These are phyloP conservation scores for Cercospora beticola DNA, from an alignment of 2,329 filamentous ascomycete species.

Conservation along the genomic window DNA sequence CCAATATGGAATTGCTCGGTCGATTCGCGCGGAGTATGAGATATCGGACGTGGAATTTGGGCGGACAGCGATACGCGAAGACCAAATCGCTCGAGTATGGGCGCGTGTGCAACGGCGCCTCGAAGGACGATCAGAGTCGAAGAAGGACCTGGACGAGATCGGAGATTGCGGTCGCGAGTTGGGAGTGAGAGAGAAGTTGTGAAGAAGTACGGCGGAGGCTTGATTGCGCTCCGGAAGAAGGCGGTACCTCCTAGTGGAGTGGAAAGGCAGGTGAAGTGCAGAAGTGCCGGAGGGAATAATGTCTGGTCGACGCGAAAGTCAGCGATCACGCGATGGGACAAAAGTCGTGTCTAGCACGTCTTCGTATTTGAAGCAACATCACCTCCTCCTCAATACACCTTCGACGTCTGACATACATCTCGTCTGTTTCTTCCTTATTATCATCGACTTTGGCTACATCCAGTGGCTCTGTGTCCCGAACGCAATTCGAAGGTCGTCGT, in stretches of 20 bases:
- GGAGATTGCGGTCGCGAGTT: neutral
- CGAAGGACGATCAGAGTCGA: neutral
- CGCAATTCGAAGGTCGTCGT: neutral
- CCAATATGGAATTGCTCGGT: neutral
- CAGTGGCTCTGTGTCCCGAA: no score
- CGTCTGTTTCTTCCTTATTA: neutral
- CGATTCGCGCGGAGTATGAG: neutral
- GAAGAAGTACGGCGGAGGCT: neutral
- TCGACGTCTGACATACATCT: neutral
- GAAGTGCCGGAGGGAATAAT: neutral
- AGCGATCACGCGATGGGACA: neutral
- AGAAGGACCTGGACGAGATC: neutral
- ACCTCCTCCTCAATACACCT: neutral
- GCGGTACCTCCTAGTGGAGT: neutral
- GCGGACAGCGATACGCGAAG: neutral
- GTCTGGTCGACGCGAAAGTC: neutral
- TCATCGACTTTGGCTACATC: neutral
- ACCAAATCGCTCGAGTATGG: neutral
- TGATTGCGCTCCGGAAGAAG: neutral
- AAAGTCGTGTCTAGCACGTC: neutral
- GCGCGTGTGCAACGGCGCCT: neutral
- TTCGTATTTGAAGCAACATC: neutral
- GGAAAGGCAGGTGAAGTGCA: neutral
- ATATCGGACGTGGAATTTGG: neutral
- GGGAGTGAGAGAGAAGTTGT: neutral